Evolutionary conservation across 768 basidiomycete genomes (phyloP).

Genomic region (Boletus edulis): DNA sequence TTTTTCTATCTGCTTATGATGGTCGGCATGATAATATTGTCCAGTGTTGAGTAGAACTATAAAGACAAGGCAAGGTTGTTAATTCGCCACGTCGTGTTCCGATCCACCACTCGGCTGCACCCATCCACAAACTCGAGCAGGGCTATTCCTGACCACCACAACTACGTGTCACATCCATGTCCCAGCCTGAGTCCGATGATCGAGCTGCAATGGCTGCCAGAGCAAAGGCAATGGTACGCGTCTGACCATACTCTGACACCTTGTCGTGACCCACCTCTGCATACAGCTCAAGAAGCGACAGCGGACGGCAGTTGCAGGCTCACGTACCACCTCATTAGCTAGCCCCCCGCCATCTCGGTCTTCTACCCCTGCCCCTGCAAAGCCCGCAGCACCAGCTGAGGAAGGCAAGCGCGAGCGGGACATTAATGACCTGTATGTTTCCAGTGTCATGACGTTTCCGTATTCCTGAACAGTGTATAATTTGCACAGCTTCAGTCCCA

Average conservation of each 20-base stretch:
- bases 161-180: slow-evolving; percentile 16
- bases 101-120: not conserved
- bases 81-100: slow-evolving; percentile 6
- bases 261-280: slow-evolving; percentile 3
- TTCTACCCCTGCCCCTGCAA: slow-evolving; percentile 51
- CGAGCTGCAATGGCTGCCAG: slow-evolving; percentile 80
- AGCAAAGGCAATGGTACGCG: slow-evolving; percentile 75
- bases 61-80: not conserved
- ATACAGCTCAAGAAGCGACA: slow-evolving; percentile 78
- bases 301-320: slow-evolving; percentile 43
- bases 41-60: slow-evolving; percentile 2
- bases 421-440: slow-evolving; percentile 64
- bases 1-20: slow-evolving; percentile 10
- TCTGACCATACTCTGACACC: not conserved
- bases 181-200: slow-evolving; percentile 58
- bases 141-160: slow-evolving; percentile 2
- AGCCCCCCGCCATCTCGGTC: slow-evolving; percentile 48
- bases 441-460: not conserved
- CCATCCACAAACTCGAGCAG: not conserved
- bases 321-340: slow-evolving; percentile 32
- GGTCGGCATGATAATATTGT: not conserved
- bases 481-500: slow-evolving; percentile 43
- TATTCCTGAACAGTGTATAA: slow-evolving; percentile 6
- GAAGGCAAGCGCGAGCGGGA: slow-evolving; percentile 46
- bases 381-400: slow-evolving; percentile 32